Evolutionary conservation across 441 rosid genomes (phyloP).

Genomic region (Populus hybrid): DNA sequence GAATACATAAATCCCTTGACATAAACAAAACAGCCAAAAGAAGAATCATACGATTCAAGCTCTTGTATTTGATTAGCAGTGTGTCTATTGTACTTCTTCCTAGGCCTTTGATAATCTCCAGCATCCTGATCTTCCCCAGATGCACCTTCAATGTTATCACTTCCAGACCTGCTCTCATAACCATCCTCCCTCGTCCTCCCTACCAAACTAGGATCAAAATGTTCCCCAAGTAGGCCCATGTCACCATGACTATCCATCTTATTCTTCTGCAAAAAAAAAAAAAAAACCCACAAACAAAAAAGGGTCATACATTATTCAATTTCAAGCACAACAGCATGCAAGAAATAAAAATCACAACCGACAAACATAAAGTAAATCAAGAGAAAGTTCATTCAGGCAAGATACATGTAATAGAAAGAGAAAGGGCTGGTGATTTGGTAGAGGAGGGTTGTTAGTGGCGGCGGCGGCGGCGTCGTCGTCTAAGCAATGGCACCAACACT

Average conservation of each 20-base stretch:
- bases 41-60: conserved; percentile 49
- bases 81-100: conserved; percentile 75
- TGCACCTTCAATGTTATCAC: conserved; percentile 63
- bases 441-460: conserved; percentile 15
- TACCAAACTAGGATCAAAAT: conserved; percentile 38
- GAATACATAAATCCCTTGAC: background rate
- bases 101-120: conserved; percentile 42
- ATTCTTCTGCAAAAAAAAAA: conserved; percentile 36
- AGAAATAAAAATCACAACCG: background rate
- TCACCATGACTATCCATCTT: conserved; percentile 48
- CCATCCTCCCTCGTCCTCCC: conserved; percentile 58
- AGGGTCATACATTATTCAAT: background rate
- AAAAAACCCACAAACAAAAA: conserved; percentile 8
- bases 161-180: conserved; percentile 79
- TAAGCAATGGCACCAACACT: conserved; percentile 19
- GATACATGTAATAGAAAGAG: conserved; percentile 23
- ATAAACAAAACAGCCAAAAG: background rate
- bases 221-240: conserved; percentile 42
- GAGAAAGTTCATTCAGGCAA: background rate
- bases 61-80: conserved; percentile 75
- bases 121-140: conserved; percentile 70
- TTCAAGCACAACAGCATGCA: background rate
- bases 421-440: conserved; percentile 26
- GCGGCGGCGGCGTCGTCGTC: background rate
- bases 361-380: conserved; percentile 4